Evolutionary conservation across 2,329 filamentous ascomycete genomes (phyloP).

Genomic region (Claviceps africana): DNA sequence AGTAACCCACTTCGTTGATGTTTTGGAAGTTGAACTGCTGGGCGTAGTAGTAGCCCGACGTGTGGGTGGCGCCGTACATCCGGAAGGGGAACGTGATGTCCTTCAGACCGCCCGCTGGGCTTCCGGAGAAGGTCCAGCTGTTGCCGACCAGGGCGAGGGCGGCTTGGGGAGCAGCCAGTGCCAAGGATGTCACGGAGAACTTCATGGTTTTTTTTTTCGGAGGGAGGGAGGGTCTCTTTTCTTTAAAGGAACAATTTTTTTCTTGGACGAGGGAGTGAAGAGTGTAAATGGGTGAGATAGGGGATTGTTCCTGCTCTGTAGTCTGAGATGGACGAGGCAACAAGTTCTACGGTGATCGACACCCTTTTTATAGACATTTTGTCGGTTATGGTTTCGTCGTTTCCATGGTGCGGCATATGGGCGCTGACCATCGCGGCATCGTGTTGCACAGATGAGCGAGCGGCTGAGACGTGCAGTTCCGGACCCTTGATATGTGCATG

Average conservation of each 20-base stretch:
- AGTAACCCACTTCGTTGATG: background rate
- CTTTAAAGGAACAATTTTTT: too few species aligned
- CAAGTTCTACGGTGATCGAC: background rate
- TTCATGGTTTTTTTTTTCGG: background rate
- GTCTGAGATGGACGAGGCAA: background rate
- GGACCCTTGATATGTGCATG: background rate
- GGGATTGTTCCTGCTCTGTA: background rate
- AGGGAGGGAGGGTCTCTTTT: too few species aligned
- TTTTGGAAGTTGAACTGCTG: slow-evolving; percentile 10
- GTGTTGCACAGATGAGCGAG: background rate
- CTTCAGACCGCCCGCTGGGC: background rate
- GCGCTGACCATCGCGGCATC: background rate
- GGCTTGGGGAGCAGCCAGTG: background rate
- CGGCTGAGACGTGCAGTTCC: background rate
- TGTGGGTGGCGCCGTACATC: slow-evolving; percentile 9
- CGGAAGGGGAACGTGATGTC: slow-evolving; percentile 11
- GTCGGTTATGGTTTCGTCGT: background rate
- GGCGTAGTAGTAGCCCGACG: slow-evolving; percentile 12
- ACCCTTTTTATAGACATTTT: background rate
- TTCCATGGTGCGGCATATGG: background rate
- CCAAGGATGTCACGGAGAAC: background rate
- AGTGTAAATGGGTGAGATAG: too few species aligned
- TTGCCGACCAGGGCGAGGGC: background rate
- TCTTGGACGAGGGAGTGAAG: background rate
- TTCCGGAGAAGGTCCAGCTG: background rate